Evolutionary conservation across 2,329 filamentous ascomycete genomes (phyloP).

Genomic region (Cladophialophora immunda): DNA sequence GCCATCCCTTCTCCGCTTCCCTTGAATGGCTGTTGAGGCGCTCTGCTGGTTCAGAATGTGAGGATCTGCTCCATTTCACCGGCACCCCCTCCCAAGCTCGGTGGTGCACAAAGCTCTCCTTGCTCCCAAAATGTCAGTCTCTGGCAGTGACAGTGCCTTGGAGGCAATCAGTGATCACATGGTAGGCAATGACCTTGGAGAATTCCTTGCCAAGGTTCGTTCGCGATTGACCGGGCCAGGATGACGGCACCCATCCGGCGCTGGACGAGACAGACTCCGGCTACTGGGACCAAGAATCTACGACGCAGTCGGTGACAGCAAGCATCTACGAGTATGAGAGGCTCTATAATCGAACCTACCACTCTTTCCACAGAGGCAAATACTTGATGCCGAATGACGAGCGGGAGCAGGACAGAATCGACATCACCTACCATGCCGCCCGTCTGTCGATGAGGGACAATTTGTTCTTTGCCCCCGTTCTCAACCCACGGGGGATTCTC

Average conservation of each 20-base stretch:
- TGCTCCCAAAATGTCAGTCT: conserved; percentile 3
- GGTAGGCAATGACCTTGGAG: background rate
- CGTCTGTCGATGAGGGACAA: conserved; percentile 23
- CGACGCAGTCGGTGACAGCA: conserved; percentile 42
- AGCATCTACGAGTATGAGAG: conserved; percentile 45
- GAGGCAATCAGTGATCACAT: conserved; percentile 14
- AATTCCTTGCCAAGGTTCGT: background rate
- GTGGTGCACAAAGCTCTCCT: background rate
- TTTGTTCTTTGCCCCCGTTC: conserved; percentile 31
- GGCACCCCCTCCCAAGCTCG: background rate
- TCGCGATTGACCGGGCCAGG: background rate
- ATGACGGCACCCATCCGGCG: background rate
- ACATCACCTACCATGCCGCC: conserved; percentile 24
- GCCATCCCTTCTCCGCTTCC: background rate
- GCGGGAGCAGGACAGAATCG: conserved; percentile 15
- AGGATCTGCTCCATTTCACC: background rate
- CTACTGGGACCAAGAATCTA: conserved; percentile 25
- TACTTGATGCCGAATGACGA: conserved; percentile 55
- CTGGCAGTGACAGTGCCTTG: conserved; percentile 11
- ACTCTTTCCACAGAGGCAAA: conserved; percentile 48
- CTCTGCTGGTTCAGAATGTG: background rate
- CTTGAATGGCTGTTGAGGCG: background rate
- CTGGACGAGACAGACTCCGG: conserved; percentile 24
- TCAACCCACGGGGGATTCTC: conserved; percentile 20
- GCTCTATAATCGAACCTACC: conserved; percentile 46